These are phyloP conservation scores for Waitea zeae DNA, from an alignment of 1,284 basidiomycete genomes.

Conservation along the genomic window DNA sequence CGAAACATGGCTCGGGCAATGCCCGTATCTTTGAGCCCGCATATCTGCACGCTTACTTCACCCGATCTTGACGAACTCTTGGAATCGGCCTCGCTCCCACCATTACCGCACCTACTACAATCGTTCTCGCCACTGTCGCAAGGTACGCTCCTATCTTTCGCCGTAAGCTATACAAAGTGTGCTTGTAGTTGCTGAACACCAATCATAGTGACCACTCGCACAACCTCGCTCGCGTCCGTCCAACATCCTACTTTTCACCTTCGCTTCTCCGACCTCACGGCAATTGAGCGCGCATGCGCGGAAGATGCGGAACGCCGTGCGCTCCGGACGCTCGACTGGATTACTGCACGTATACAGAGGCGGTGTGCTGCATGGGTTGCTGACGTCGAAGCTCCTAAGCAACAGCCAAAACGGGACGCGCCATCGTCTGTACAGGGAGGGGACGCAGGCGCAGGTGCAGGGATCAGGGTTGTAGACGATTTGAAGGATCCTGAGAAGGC, in stretches of 20 bases:
- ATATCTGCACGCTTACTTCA: slow-evolving; percentile 55
- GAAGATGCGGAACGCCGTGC: slow-evolving; percentile 67
- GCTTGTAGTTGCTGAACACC: neutral
- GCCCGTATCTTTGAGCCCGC: slow-evolving; percentile 60
- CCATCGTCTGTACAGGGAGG: neutral
- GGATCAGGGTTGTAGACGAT: slow-evolving; percentile 13
- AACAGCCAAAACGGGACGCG: too few relatives aligned
- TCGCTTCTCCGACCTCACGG: slow-evolving; percentile 54
- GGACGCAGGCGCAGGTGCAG: neutral
- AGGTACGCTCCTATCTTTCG: too few relatives aligned
- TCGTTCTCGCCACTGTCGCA: slow-evolving; percentile 71
- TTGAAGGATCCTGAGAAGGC: slow-evolving; percentile 15
- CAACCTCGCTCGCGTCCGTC: slow-evolving; percentile 48
- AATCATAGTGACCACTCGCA: slow-evolving; percentile 52
- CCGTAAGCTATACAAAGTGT: slow-evolving; percentile 1
- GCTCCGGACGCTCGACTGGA: slow-evolving; percentile 64
- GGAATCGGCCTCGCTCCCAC: slow-evolving; percentile 36
- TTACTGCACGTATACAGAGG: slow-evolving; percentile 44
- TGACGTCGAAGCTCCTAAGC: slow-evolving; percentile 16
- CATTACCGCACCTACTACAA: slow-evolving; percentile 53
- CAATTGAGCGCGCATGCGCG: slow-evolving; percentile 48
- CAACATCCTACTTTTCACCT: slow-evolving; percentile 53
- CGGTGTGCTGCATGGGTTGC: slow-evolving; percentile 51
- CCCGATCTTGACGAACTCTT: slow-evolving; percentile 49
- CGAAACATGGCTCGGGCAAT: slow-evolving; percentile 13